These are phyloP conservation scores for Rhynchospora pubera DNA, from an alignment of 176 grass and related monocot genomes.

Conservation along the genomic window DNA sequence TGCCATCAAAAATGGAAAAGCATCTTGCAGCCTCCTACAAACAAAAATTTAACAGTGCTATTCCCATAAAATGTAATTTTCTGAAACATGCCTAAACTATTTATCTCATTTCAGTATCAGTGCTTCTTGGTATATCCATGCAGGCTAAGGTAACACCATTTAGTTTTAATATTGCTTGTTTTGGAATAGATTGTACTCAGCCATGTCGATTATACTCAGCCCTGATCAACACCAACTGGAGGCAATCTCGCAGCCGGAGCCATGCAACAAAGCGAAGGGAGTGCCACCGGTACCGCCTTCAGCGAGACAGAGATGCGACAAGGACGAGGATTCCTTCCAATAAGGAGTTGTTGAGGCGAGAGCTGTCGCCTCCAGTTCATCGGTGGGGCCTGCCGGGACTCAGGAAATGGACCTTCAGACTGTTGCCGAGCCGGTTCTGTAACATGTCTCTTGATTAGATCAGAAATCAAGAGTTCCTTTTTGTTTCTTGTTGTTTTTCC, in stretches of 20 bases:
- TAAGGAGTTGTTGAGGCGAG: constrained; percentile 63
- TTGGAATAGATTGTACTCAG: no score
- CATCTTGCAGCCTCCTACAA: no score
- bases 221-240: background rate
- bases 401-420: constrained; percentile 62
- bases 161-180: no score
- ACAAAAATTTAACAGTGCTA: no score
- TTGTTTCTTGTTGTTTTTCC: background rate
- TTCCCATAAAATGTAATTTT: no score
- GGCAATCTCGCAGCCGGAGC: constrained; percentile 4
- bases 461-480: background rate
- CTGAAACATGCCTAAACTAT: no score
- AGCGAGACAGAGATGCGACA: background rate
- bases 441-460: constrained; percentile 34
- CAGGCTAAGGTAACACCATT: no score
- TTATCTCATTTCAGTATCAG: no score
- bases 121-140: no score
- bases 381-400: constrained; percentile 15
- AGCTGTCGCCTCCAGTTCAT: constrained; percentile 39
- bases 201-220: constrained; percentile 10
- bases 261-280: constrained; percentile 2
- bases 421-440: constrained; percentile 49
- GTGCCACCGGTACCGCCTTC: constrained; percentile 7
- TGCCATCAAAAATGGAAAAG: no score
- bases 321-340: constrained; percentile 3